A percentile compares a stretch with the other conserved stretches of the same genome.
phyloP scores from a whole-genome alignment of 2,329 filamentous ascomycete genomes.

The Cercospora canescens region DNA sequence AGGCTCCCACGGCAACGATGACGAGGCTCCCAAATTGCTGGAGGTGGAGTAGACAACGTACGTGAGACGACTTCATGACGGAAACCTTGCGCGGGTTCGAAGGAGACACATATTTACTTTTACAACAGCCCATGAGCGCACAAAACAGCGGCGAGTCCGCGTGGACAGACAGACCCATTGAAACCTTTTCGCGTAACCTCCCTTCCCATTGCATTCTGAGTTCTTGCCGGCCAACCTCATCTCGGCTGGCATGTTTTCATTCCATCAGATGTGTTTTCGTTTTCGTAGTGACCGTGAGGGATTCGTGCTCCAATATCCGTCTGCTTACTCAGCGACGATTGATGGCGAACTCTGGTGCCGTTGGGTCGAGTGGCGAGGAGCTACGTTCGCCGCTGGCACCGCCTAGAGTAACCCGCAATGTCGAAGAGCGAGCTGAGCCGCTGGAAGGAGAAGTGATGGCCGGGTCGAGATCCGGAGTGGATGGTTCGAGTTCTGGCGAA shows the following conservation, averaged over 20 bases:
- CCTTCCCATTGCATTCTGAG: not conserved
- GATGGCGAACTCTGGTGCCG: not conserved
- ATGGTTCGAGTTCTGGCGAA: not conserved
- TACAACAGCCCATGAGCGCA: not conserved
- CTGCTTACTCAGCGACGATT: not conserved
- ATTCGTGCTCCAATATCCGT: not conserved
- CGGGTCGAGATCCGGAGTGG: not conserved
- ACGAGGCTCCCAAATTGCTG: constrained; percentile 22
- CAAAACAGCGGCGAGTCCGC: not conserved
- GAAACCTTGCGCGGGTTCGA: not conserved
- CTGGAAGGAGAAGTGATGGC: not conserved
- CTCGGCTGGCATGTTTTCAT: not conserved
- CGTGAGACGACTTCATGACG: not conserved
- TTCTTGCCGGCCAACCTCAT: not conserved
- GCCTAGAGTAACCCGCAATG: no score
- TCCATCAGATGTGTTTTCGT: not conserved
- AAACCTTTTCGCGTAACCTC: not conserved
- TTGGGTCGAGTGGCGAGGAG: not conserved
- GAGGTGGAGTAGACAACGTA: constrained; percentile 8
- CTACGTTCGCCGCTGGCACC: not conserved
- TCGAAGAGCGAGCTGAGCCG: not conserved
- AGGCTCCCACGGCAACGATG: not conserved
- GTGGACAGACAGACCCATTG: not conserved
- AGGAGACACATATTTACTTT: not conserved
- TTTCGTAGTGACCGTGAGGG: not conserved